Evolutionary conservation across 2,329 filamentous ascomycete genomes (phyloP).

Genomic region (Diatrype stigma): DNA sequence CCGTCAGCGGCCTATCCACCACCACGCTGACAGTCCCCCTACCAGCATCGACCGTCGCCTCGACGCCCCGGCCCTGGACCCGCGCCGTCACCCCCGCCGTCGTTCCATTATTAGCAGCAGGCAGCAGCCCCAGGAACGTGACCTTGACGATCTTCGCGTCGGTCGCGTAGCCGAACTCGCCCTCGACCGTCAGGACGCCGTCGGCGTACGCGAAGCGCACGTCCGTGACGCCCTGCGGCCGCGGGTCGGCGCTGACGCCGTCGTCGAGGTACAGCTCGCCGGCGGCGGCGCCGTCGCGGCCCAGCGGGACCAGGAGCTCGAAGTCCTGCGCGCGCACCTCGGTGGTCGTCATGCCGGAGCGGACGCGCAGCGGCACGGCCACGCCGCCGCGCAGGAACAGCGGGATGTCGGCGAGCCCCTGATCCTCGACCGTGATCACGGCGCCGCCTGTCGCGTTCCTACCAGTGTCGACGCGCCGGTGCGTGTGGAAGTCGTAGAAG

Average conservation of each 20-base stretch:
- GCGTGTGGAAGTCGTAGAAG: conserved; percentile 50
- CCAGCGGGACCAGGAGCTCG: conserved; percentile 65
- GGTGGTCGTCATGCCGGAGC: conserved; percentile 58
- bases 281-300: conserved; percentile 54
- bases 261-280: conserved; percentile 76
- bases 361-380: conserved; percentile 58
- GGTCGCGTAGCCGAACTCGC: conserved; percentile 49
- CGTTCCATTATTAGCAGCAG: background rate
- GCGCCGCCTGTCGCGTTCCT: conserved; percentile 20
- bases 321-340: conserved; percentile 63
- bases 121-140: conserved; percentile 41
- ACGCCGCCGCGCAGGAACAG: conserved; percentile 62
- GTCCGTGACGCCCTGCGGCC: conserved; percentile 39
- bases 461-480: conserved; percentile 38
- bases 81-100: background rate
- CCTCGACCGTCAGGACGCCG: conserved; percentile 46
- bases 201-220: conserved; percentile 57
- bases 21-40: conserved; percentile 13
- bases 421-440: conserved; percentile 33
- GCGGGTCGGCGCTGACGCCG: conserved; percentile 62
- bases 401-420: conserved; percentile 52
- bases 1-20: conserved; percentile 19
- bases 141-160: conserved; percentile 42
- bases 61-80: conserved; percentile 4
- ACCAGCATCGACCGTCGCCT: conserved; percentile 6